These are phyloP conservation scores for Chiua virens DNA, from an alignment of 768 basidiomycete species.

Conservation along the genomic window DNA sequence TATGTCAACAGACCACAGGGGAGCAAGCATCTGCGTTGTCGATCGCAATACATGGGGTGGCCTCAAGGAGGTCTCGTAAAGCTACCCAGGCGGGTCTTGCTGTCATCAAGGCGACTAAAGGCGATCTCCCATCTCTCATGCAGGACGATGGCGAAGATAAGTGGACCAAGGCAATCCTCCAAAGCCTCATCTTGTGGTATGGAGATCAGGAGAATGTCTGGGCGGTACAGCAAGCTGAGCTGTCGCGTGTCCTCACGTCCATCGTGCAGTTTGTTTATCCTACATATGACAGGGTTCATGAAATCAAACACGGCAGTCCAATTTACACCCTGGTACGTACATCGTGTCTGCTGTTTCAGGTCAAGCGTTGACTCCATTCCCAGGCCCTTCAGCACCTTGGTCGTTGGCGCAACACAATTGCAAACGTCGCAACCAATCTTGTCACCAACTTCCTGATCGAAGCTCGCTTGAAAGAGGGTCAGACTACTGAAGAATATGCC, in stretches of 20 bases:
- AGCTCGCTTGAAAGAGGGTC: neutral
- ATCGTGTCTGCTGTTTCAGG: too few relatives aligned
- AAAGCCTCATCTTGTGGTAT: neutral
- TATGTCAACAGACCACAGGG: too few relatives aligned
- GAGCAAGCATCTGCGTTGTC: too few relatives aligned
- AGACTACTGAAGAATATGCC: too few relatives aligned
- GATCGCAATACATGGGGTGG: too few relatives aligned
- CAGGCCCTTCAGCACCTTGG: too few relatives aligned
- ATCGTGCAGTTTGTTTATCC: neutral
- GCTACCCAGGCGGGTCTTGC: too few relatives aligned
- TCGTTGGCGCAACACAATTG: too few relatives aligned
- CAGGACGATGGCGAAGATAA: neutral
- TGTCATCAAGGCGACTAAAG: neutral
- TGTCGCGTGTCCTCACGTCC: neutral
- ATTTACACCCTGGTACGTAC: too few relatives aligned
- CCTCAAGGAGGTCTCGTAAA: too few relatives aligned
- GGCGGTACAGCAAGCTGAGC: neutral
- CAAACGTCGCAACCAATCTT: too few relatives aligned
- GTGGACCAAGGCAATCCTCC: neutral
- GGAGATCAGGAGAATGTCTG: neutral
- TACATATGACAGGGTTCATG: neutral
- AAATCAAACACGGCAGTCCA: neutral
- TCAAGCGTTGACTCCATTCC: too few relatives aligned
- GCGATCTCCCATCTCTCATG: neutral
- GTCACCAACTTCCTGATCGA: neutral